phyloP scores from a whole-genome alignment of 371 early-diverging fungal species.

The Dinochytrium kinnereticum region DNA sequence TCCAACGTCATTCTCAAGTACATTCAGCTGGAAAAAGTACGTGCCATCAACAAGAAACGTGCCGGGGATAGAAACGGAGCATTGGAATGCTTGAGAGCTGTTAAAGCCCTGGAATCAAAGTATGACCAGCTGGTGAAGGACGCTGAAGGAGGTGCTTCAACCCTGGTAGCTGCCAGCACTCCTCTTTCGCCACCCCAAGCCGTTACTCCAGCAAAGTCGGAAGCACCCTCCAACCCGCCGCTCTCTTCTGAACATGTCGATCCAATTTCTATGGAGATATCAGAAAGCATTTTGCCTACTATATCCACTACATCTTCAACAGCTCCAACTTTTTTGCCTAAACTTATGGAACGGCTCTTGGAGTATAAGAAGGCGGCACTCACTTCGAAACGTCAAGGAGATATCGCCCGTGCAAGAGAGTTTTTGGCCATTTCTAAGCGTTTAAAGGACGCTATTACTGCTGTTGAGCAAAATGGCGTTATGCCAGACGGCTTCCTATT shows the following conservation, averaged over 20 bases:
- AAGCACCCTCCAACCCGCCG: background rate
- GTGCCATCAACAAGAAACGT: slow-evolving; percentile 40
- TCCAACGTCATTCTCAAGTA: slow-evolving; percentile 35
- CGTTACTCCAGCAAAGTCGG: background rate
- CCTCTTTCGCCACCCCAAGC: background rate
- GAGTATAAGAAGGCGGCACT: slow-evolving; percentile 53
- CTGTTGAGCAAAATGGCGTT: background rate
- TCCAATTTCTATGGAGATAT: background rate
- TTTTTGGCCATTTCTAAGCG: slow-evolving; percentile 59
- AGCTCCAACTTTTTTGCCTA: slow-evolving; percentile 31
- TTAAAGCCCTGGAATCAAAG: slow-evolving; percentile 34
- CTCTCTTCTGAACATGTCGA: background rate
- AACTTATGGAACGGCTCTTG: slow-evolving; percentile 27
- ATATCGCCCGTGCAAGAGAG: slow-evolving; percentile 59
- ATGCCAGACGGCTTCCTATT: background rate
- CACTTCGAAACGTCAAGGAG: slow-evolving; percentile 59
- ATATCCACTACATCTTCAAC: slow-evolving; percentile 9
- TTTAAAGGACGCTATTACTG: background rate
- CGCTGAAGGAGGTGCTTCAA: background rate
- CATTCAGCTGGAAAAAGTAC: slow-evolving; percentile 40
- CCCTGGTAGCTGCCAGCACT: background rate
- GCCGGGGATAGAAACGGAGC: slow-evolving; percentile 43
- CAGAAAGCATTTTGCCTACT: background rate
- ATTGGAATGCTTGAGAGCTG: slow-evolving; percentile 22
- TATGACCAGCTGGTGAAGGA: background rate